Evolutionary conservation across 129 eudicot genomes (phyloP), one percentile per base, ranked within the genome.

Genomic region (Pseudognaphalium luteoalbum): DNA sequence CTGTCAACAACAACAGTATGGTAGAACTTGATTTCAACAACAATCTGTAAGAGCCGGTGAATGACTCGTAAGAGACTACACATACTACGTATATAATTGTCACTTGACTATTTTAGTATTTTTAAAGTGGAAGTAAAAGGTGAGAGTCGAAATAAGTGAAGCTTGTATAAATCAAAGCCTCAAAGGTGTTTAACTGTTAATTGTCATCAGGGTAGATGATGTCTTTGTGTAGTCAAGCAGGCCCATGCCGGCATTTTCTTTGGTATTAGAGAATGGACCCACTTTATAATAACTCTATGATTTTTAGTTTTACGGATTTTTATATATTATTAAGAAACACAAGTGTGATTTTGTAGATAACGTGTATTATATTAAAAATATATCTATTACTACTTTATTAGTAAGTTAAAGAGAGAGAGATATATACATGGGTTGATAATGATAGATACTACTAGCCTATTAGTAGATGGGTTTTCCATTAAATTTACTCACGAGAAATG

Each of bases 161-260:
- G 41, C n/a, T 10, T 37, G 7, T 37, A 35, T 35, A 35, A 35
- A 6, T 35, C 41, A 35, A 35, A 35, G 6, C 2, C 28, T 25
- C 28, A 25, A 25, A 25, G 28, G 28, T 25, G 28, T 25, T 25
- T 25, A 25, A 25, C 0, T 25, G 28, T 25, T 25, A 0, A 71
- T 59, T 33, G 42, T 33, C 52, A 9, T 51, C 6, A 25, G 63
- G 63, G 78, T 28, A 71, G 21, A 68, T 10, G 32, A 41, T 51
- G 60, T 68, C 30, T 81, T 81, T 60, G 76, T 25, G 63, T 33
- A 52, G 59, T 71, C 82, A 76, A 81, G 75, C 85, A 77, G 85
- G 82, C 85, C 78, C 71, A 39, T 25, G 86, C 83, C 83, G 86
- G 86, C 86, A 7, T 66, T 66, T 52, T 66, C 30, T 4, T 21